Evolutionary conservation across 2,329 filamentous ascomycete species (phyloP).

Genomic region (Amylocarpus encephaloides): DNA sequence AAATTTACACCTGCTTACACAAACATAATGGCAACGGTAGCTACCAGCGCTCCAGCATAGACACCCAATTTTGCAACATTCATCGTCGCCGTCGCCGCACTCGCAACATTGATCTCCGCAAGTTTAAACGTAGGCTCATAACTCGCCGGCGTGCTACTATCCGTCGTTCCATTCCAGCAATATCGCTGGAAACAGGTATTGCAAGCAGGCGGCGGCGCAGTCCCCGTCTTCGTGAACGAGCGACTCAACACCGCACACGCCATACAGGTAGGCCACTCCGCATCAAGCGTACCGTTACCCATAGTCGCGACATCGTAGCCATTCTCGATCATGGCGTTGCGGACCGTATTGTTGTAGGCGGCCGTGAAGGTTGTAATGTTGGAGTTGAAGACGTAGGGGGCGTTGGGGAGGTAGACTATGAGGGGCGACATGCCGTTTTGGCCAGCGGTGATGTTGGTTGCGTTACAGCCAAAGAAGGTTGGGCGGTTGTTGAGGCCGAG

Average conservation of each 20-base stretch:
- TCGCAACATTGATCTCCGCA: conserved; percentile 5
- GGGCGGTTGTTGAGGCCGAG: conserved; percentile 66
- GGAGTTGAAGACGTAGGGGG: conserved; percentile 67
- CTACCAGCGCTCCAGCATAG: background rate
- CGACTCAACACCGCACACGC: conserved; percentile 80
- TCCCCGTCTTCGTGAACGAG: conserved; percentile 65
- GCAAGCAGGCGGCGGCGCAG: conserved; percentile 65
- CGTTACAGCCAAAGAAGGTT: conserved; percentile 75
- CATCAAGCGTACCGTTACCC: conserved; percentile 70
- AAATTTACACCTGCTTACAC: conserved; percentile 18
- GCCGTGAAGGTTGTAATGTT: conserved; percentile 76
- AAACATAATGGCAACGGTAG: conserved; percentile 4
- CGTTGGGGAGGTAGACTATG: conserved; percentile 82
- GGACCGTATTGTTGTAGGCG: conserved; percentile 55
- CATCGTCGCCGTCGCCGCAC: background rate
- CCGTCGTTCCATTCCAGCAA: conserved; percentile 74
- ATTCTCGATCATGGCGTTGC: conserved; percentile 78
- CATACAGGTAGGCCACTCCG: conserved; percentile 74
- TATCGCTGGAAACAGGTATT: conserved; percentile 69
- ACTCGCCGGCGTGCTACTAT: conserved; percentile 11
- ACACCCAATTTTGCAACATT: background rate
- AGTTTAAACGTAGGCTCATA: conserved; percentile 24
- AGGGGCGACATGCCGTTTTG: conserved; percentile 47
- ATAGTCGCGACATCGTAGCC: conserved; percentile 79
- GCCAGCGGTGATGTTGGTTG: conserved; percentile 49